phyloP scores from a whole-genome alignment of 2,329 filamentous ascomycete species.

The Aspergillus niger region DNA sequence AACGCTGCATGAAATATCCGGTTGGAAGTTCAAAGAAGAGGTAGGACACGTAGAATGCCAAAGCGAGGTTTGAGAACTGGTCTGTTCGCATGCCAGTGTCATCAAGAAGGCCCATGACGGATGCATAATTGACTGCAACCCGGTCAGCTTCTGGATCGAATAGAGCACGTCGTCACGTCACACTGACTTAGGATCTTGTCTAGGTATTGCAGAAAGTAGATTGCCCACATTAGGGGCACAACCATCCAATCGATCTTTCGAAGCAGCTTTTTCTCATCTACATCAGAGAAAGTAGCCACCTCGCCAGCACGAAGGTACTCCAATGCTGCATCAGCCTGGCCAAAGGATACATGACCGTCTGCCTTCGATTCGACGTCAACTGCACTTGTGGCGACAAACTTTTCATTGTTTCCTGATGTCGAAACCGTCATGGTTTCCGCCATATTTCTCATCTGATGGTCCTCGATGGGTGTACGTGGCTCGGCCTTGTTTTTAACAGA shows the following conservation, averaged over 20 bases:
- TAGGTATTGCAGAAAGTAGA: conserved; percentile 62
- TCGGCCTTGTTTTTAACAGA: background rate
- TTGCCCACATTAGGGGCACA: conserved; percentile 55
- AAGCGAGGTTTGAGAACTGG: conserved; percentile 61
- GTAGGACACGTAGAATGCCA: conserved; percentile 62
- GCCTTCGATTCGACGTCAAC: conserved; percentile 23
- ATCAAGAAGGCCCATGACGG: conserved; percentile 61
- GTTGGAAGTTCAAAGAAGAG: conserved; percentile 61
- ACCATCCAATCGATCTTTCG: conserved; percentile 45
- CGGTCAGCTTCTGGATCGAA: conserved; percentile 47
- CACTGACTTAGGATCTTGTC: conserved; percentile 57
- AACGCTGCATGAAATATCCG: conserved; percentile 56
- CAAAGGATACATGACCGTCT: conserved; percentile 8
- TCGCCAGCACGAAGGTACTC: conserved; percentile 34
- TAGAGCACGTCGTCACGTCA: conserved; percentile 50
- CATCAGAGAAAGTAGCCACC: conserved; percentile 28
- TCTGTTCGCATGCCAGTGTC: conserved; percentile 58
- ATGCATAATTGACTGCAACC: conserved; percentile 52
- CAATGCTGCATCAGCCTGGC: conserved; percentile 41
- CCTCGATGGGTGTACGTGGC: background rate
- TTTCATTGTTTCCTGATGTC: background rate
- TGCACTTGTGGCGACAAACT: background rate
- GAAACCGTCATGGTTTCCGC: background rate
- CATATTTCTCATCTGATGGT: background rate
- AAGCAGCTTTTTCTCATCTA: conserved; percentile 36